Percentiles rank a stretch among this genome's conserved stretches.
Conservation (phyloP, 805 yeast genomes). For the Kazachstania bromeliacearum region DNA sequence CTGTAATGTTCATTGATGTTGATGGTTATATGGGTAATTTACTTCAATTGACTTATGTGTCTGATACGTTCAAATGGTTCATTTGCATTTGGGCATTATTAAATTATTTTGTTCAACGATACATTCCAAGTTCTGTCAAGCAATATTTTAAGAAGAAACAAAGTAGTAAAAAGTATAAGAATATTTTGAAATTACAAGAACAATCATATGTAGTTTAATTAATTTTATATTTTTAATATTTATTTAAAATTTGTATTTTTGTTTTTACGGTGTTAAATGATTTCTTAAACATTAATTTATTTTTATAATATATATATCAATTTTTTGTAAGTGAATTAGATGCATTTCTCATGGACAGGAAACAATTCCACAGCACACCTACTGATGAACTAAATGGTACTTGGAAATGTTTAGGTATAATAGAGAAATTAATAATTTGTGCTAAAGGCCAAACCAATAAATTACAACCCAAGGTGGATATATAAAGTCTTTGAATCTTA, state of each 20-base stretch:
- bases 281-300: background rate
- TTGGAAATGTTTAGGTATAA: conserved; percentile 65
- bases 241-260: background rate
- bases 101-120: conserved; percentile 37
- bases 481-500: conserved; percentile 57
- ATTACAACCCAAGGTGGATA: conserved; percentile 58
- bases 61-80: conserved; percentile 40
- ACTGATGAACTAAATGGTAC: conserved; percentile 84
- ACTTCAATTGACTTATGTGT: conserved; percentile 65
- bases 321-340: no score
- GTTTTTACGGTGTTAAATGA: background rate
- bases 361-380: conserved; percentile 92
- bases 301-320: no score
- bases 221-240: background rate
- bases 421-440: conserved; percentile 62
- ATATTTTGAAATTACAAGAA: conserved; percentile 14
- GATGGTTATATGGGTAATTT: conserved; percentile 49
- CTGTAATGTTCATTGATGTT: conserved; percentile 46
- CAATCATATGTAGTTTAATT: conserved; percentile 3
- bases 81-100: conserved; percentile 38
- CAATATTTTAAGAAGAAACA: conserved; percentile 28
- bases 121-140: conserved; percentile 29
- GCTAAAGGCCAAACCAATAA: conserved; percentile 77
- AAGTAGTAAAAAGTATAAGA: conserved; percentile 34
- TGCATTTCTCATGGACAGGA: conserved; percentile 72